phyloP scores from a whole-genome alignment of 306 rosid genomes.

The Acacia acuminata region DNA sequence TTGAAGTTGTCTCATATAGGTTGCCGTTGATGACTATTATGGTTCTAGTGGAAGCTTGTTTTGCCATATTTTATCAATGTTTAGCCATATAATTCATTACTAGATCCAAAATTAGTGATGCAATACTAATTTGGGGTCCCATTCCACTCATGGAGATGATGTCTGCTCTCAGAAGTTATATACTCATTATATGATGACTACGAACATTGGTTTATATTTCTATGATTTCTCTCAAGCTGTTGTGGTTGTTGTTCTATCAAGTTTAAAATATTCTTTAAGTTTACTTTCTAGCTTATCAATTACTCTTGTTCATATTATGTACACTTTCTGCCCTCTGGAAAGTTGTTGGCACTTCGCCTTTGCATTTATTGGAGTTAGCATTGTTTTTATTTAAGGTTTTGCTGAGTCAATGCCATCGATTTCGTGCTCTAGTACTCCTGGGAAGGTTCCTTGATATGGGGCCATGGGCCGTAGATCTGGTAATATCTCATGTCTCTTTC shows the following conservation, averaged over 20 bases:
- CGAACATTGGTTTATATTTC: background rate
- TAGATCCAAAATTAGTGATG: constrained; percentile 3
- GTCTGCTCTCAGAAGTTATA: background rate
- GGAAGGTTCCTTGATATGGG: constrained; percentile 99
- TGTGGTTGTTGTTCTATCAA: background rate
- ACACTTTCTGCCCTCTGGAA: constrained; percentile 15
- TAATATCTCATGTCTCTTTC: constrained; percentile 30
- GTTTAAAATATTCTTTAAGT: background rate
- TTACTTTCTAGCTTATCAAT: background rate
- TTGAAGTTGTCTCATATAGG: constrained; percentile 11
- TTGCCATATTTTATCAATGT: background rate
- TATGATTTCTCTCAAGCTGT: background rate
- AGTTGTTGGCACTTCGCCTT: constrained; percentile 15
- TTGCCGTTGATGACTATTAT: background rate
- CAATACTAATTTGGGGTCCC: background rate
- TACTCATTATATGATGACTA: constrained; percentile 9
- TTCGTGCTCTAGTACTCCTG: constrained; percentile 90
- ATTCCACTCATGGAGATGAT: constrained; percentile 2
- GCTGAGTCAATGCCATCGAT: constrained; percentile 91
- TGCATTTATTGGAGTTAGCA: constrained; percentile 32
- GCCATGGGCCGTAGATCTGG: constrained; percentile 99
- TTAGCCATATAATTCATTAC: background rate
- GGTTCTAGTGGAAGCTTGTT: background rate
- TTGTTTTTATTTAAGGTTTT: constrained; percentile 66
- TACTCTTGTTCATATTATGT: constrained; percentile 15